Conservation (phyloP, 139 green algal species). For the Chlamydomonas eustigma region DNA sequence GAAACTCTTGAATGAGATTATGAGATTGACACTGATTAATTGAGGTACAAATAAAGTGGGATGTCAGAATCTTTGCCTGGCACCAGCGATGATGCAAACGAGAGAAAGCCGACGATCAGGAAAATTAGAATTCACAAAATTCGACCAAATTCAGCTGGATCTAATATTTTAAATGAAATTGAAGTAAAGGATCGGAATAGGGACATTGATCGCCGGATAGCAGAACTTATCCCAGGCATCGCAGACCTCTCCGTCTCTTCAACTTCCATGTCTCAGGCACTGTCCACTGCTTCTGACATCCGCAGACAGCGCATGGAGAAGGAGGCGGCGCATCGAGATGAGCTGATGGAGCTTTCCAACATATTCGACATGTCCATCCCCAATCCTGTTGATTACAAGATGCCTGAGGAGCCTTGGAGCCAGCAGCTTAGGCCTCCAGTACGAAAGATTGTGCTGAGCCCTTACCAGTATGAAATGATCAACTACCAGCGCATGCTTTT, state of each 20-base stretch:
- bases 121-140: neutral
- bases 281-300: conserved; percentile 13
- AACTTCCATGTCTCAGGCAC: neutral
- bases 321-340: conserved; percentile 19
- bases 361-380: conserved; percentile 48
- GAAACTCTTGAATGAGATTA: no score
- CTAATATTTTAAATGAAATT: neutral
- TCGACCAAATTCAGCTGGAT: no score
- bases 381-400: conserved; percentile 34
- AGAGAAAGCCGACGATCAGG: neutral
- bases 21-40: no score
- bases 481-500: conserved; percentile 78
- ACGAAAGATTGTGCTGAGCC: conserved; percentile 40
- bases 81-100: neutral
- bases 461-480: conserved; percentile 61
- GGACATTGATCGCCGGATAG: conserved; percentile 32
- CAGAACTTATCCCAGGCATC: conserved; percentile 48
- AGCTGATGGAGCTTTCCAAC: conserved; percentile 40
- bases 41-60: no score
- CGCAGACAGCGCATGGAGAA: conserved; percentile 8
- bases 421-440: conserved; percentile 37
- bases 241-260: conserved; percentile 33
- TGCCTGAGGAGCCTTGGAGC: conserved; percentile 17
- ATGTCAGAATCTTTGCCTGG: no score
- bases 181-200: neutral